These are phyloP conservation scores for Alternaria angustiovoidea DNA, from an alignment of 2,329 filamentous ascomycete species.

Conservation along the genomic window DNA sequence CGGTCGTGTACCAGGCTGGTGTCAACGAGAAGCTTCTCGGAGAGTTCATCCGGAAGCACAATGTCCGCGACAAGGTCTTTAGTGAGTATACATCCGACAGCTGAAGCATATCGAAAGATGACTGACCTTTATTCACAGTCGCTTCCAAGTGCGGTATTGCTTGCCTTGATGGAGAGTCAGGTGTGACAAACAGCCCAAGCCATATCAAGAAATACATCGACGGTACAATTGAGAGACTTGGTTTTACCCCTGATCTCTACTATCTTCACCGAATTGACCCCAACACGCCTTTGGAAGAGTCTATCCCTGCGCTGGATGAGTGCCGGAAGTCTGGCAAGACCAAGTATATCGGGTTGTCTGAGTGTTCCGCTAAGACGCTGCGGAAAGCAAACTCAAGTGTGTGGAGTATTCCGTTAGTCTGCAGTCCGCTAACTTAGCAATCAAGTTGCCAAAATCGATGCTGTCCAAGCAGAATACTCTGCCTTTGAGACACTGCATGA, in stretches of 20 bases:
- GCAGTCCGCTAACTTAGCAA: not conserved
- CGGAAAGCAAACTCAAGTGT: constrained; percentile 54
- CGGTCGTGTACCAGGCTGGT: constrained; percentile 31
- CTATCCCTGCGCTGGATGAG: constrained; percentile 56
- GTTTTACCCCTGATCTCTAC: constrained; percentile 52
- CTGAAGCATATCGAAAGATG: not conserved
- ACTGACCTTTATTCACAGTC: constrained; percentile 12
- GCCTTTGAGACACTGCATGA: constrained; percentile 58
- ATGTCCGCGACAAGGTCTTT: constrained; percentile 36
- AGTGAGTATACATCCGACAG: constrained; percentile 4
- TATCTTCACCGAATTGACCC: constrained; percentile 53
- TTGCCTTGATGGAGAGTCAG: constrained; percentile 46
- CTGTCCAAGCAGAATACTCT: constrained; percentile 61
- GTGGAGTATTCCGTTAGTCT: not conserved
- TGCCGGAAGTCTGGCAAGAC: constrained; percentile 56
- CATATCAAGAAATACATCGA: constrained; percentile 52
- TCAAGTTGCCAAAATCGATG: constrained; percentile 55
- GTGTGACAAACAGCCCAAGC: constrained; percentile 49
- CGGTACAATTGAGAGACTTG: constrained; percentile 50
- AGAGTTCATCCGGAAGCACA: constrained; percentile 38
- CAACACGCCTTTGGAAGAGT: constrained; percentile 51
- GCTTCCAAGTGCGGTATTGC: constrained; percentile 43
- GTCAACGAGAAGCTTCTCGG: constrained; percentile 41
- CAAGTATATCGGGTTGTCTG: constrained; percentile 57
- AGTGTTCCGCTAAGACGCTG: constrained; percentile 54